Evolutionary conservation across 305 asterid species (phyloP).

Genomic region (Salvia sclarea): DNA sequence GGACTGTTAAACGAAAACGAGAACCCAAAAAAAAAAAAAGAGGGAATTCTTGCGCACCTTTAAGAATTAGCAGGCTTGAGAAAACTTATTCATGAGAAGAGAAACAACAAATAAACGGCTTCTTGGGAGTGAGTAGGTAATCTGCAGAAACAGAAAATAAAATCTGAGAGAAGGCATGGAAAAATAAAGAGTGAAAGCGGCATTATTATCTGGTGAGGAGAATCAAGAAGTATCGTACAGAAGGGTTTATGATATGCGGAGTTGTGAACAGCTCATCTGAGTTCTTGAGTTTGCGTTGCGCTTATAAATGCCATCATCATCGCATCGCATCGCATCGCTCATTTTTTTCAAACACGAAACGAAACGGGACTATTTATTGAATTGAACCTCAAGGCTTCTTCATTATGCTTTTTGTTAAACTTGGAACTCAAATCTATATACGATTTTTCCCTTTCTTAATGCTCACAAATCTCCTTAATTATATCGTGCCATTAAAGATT

Average conservation of each 20-base stretch:
- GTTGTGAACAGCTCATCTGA: conserved; percentile 55
- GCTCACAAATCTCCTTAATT: not conserved
- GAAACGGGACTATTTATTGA: conserved; percentile 27
- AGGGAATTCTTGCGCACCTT: conserved; percentile 17
- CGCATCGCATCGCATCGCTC: no score
- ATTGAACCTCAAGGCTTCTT: no score
- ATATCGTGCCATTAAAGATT: not conserved
- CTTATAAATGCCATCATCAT: conserved; percentile 38
- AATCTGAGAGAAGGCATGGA: not conserved
- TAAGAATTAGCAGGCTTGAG: conserved; percentile 7
- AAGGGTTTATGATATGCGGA: no score
- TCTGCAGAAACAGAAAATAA: conserved; percentile 21
- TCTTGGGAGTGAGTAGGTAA: conserved; percentile 25
- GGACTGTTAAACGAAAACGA: not conserved
- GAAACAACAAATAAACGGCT: not conserved
- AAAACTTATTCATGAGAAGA: not conserved
- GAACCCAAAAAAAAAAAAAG: not conserved
- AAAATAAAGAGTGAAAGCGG: conserved; percentile 2
- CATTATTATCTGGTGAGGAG: no score
- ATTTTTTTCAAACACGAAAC: conserved; percentile 22
- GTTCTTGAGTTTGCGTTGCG: conserved; percentile 35
- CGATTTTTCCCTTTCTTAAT: not conserved
- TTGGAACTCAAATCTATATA: not conserved
- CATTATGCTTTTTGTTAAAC: not conserved
- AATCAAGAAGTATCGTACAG: no score